Conservation (phyloP, 371 early-diverging fungal genomes). For the Circinella umbellata region DNA sequence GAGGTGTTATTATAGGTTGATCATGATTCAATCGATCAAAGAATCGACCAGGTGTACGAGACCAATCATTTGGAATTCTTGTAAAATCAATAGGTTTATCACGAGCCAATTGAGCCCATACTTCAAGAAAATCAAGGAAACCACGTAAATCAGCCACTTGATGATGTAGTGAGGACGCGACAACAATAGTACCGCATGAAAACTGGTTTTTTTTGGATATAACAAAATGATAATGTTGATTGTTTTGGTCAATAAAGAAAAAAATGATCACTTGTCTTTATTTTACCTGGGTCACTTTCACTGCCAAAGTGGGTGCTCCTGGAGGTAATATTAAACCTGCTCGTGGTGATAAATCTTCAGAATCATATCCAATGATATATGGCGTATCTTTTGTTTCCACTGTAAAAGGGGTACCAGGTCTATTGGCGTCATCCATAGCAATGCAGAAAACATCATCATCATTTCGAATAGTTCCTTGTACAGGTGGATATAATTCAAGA, state of each 20-base stretch:
- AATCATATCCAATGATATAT: conserved; percentile 25
- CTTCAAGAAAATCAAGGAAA: conserved; percentile 44
- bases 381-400: conserved; percentile 42
- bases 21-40: conserved; percentile 26
- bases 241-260: too few species aligned
- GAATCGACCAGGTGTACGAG: conserved; percentile 39
- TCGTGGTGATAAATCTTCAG: conserved; percentile 39
- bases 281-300: conserved; percentile 46
- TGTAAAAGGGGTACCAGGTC: conserved; percentile 38
- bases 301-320: conserved; percentile 30
- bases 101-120: conserved; percentile 42
- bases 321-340: conserved; percentile 24
- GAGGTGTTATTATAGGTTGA: conserved; percentile 17
- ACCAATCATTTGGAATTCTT: conserved; percentile 40
- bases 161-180: conserved; percentile 45
- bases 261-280: background rate
- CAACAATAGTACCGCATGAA: conserved; percentile 46
- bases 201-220: conserved; percentile 23
- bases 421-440: conserved; percentile 16
- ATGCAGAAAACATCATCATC: conserved; percentile 28
- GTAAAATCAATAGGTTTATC: conserved; percentile 35
- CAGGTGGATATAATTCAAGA: conserved; percentile 45
- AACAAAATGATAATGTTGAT: too few species aligned
- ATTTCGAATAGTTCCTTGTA: conserved; percentile 30
- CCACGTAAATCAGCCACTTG: conserved; percentile 43